Conservation (phyloP, 2,329 filamentous ascomycete species). For the Thielaviopsis populi region DNA sequence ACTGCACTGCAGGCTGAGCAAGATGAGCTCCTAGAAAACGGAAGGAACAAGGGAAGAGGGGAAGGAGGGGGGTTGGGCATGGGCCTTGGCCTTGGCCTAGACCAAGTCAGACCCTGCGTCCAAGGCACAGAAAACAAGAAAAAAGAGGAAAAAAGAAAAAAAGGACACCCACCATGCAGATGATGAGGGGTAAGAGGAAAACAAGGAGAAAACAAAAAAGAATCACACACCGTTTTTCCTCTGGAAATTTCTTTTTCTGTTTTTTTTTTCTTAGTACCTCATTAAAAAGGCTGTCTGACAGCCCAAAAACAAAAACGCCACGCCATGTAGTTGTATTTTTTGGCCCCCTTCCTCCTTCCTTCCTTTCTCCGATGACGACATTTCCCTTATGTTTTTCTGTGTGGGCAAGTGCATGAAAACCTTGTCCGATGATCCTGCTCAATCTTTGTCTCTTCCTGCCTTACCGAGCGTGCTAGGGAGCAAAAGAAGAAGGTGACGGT, state of each 20-base stretch:
- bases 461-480: neutral
- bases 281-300: neutral
- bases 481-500: neutral
- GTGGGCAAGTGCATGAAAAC: neutral
- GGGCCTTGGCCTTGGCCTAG: neutral
- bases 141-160: neutral
- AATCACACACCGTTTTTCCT: neutral
- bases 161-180: neutral
- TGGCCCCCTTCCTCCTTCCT: neutral
- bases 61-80: neutral
- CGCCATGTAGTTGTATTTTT: neutral
- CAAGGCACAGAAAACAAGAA: neutral
- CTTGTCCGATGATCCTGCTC: neutral
- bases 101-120: neutral
- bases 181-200: neutral
- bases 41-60: conserved; percentile 1
- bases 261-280: neutral
- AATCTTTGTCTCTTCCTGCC: neutral
- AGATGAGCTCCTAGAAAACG: neutral
- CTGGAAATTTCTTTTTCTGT: neutral
- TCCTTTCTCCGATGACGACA: conserved; percentile 1
- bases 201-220: neutral
- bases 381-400: neutral
- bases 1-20: conserved; percentile 3
- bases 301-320: neutral